Conservation (phyloP, 2,329 filamentous ascomycete species). For the Aschersonia sp. region DNA sequence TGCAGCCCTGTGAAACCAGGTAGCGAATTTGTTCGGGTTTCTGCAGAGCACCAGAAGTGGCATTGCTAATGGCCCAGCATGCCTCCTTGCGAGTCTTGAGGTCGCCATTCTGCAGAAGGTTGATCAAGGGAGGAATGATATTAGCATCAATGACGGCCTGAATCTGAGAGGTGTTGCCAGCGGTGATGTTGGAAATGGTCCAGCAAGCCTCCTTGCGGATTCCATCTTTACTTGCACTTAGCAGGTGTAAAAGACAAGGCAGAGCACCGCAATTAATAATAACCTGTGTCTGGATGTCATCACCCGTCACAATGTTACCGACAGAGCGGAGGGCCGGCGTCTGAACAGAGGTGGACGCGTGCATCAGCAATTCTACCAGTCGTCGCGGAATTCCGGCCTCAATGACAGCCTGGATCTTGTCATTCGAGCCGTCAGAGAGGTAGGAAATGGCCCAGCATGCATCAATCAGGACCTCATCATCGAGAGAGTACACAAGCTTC, state of each 20-base stretch:
- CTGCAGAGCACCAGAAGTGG: conserved; percentile 90
- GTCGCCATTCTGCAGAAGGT: conserved; percentile 89
- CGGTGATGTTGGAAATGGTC: conserved; percentile 99
- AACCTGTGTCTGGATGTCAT: conserved; percentile 96
- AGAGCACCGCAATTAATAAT: conserved; percentile 98
- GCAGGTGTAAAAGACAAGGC: conserved; percentile 77
- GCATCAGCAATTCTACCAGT: conserved; percentile 93
- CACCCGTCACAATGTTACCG: conserved; percentile 96
- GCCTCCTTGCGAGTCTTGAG: conserved; percentile 99
- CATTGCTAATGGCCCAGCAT: conserved; percentile 99
- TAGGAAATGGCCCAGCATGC: conserved; percentile 99
- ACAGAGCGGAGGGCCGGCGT: conserved; percentile 94
- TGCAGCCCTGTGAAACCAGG: conserved; percentile 83
- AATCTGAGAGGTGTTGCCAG: conserved; percentile 94
- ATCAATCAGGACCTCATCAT: conserved; percentile 96
- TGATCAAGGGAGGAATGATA: conserved; percentile 91
- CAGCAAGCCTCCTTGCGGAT: conserved; percentile 99
- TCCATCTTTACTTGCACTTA: conserved; percentile 95
- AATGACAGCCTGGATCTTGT: conserved; percentile 98
- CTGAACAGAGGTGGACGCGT: conserved; percentile 95
- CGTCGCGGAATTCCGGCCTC: conserved; percentile 94
- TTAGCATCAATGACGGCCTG: conserved; percentile 93
- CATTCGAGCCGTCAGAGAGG: conserved; percentile 92
- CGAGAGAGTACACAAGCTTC: conserved; percentile 95
- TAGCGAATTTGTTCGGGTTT: conserved; percentile 98